A percentile compares a stretch with the other conserved stretches of the same genome.
Evolutionary conservation across 1,139 yeast species (phyloP).

Genomic region (Suhomyces guaymorum): DNA sequence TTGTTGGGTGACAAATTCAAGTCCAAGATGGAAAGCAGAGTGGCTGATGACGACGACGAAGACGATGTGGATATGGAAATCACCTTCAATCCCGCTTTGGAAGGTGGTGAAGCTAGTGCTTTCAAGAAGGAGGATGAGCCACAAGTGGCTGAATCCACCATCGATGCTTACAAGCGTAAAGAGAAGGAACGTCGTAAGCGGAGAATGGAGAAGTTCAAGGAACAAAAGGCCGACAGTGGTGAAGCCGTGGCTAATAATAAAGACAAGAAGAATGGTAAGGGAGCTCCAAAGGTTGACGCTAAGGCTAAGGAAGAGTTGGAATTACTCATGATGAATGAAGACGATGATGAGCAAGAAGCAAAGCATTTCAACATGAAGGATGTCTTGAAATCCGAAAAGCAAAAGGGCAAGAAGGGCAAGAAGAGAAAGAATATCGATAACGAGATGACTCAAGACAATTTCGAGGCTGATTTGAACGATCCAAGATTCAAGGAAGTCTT

Average conservation of each 20-base stretch:
- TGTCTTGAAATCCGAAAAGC: conserved; percentile 69
- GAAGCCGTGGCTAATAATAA: conserved; percentile 7
- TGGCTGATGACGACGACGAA: conserved; percentile 44
- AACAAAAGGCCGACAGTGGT: conserved; percentile 36
- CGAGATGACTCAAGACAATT: conserved; percentile 57
- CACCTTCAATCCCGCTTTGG: conserved; percentile 89
- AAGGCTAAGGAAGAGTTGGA: conserved; percentile 72
- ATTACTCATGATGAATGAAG: conserved; percentile 70
- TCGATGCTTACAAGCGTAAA: conserved; percentile 80
- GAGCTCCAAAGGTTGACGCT: conserved; percentile 26
- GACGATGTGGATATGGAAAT: conserved; percentile 91
- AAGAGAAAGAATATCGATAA: conserved; percentile 44
- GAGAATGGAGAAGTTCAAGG: conserved; percentile 73
- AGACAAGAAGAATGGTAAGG: conserved; percentile 18
- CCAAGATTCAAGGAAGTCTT: conserved; percentile 86
- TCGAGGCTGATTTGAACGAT: conserved; percentile 70
- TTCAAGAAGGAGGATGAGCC: conserved; percentile 23
- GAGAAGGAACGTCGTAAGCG: conserved; percentile 89
- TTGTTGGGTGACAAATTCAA: conserved; percentile 53
- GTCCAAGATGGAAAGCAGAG: conserved; percentile 28
- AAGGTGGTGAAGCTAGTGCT: conserved; percentile 25
- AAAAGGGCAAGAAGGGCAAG: conserved; percentile 56
- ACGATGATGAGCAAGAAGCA: conserved; percentile 43
- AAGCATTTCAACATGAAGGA: conserved; percentile 82
- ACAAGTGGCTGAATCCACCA: conserved; percentile 67